phyloP scores from a whole-genome alignment of 2,329 filamentous ascomycete species.

The Beauveria medogensis region DNA sequence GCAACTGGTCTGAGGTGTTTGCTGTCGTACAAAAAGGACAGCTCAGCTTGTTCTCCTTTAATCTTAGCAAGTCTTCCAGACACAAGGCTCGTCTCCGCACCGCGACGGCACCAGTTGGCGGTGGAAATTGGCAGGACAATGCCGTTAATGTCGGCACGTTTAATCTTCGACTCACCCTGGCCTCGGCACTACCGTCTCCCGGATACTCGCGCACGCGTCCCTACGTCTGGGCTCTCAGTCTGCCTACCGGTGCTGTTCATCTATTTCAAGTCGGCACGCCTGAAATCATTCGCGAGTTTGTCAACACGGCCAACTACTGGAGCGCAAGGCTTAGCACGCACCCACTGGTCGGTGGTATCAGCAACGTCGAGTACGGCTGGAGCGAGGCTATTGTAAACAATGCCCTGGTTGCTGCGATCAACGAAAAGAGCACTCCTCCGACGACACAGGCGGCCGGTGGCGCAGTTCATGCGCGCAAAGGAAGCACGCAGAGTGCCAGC shows the following conservation, averaged over 20 bases:
- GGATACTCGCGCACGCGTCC: slow-evolving; percentile 87
- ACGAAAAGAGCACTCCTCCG: slow-evolving; percentile 29
- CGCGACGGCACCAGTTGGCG: slow-evolving; percentile 53
- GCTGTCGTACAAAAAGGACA: slow-evolving; percentile 93
- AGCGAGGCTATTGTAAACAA: slow-evolving; percentile 71
- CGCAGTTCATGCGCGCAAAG: slow-evolving; percentile 30
- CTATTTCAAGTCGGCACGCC: slow-evolving; percentile 96
- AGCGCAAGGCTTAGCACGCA: slow-evolving; percentile 90
- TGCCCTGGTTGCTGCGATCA: slow-evolving; percentile 43
- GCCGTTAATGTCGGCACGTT: slow-evolving; percentile 85
- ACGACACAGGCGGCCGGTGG: slow-evolving; percentile 20
- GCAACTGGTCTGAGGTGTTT: slow-evolving; percentile 92
- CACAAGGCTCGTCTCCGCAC: slow-evolving; percentile 53
- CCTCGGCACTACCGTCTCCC: slow-evolving; percentile 78
- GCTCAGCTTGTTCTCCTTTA: slow-evolving; percentile 90
- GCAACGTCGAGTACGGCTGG: slow-evolving; percentile 98
- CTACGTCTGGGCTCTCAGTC: slow-evolving; percentile 86
- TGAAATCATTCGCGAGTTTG: slow-evolving; percentile 91
- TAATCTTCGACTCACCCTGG: slow-evolving; percentile 81
- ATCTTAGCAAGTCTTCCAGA: slow-evolving; percentile 65
- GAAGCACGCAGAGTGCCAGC: slow-evolving; percentile 43
- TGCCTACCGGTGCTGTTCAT: slow-evolving; percentile 90
- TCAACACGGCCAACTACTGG: slow-evolving; percentile 95
- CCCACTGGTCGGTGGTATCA: slow-evolving; percentile 83
- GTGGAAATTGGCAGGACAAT: slow-evolving; percentile 97